Evolutionary conservation across 768 basidiomycete genomes (phyloP).

Genomic region (Leucocoprinus leucothites): DNA sequence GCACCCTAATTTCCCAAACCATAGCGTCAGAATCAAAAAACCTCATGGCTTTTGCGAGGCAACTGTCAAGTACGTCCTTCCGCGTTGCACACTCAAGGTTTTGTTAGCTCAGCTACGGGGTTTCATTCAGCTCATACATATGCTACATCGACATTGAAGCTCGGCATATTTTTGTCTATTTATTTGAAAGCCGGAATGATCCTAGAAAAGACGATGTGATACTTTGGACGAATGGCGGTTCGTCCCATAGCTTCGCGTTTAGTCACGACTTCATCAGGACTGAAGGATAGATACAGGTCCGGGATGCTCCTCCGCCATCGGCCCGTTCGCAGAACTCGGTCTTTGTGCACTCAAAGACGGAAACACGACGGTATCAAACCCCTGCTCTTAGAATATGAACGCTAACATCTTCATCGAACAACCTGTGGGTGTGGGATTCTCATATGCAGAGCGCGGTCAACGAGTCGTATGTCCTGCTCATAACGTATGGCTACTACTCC

Average conservation of each 20-base stretch:
- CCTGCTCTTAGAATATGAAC: constrained; percentile 64
- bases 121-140: constrained; percentile 44
- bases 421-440: constrained; percentile 60
- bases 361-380: constrained; percentile 50
- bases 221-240: constrained; percentile 52
- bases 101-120: not conserved
- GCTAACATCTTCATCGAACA: constrained; percentile 63
- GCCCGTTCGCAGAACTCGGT: constrained; percentile 27
- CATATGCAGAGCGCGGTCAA: constrained; percentile 63
- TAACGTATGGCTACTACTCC: no score
- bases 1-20: constrained; percentile 48
- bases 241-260: not conserved
- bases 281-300: not conserved
- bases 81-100: not conserved
- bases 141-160: constrained; percentile 67
- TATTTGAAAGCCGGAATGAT: constrained; percentile 67
- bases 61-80: constrained; percentile 40
- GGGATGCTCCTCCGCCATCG: constrained; percentile 8
- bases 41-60: constrained; percentile 51
- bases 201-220: constrained; percentile 61
- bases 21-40: constrained; percentile 59
- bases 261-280: no score
- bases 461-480: constrained; percentile 32
- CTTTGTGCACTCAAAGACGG: constrained; percentile 63
- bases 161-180: constrained; percentile 71